Base-by-base conservation (phyloP, 495 filamentous ascomycete genomes). In the Penicillium crystallinum region DNA sequence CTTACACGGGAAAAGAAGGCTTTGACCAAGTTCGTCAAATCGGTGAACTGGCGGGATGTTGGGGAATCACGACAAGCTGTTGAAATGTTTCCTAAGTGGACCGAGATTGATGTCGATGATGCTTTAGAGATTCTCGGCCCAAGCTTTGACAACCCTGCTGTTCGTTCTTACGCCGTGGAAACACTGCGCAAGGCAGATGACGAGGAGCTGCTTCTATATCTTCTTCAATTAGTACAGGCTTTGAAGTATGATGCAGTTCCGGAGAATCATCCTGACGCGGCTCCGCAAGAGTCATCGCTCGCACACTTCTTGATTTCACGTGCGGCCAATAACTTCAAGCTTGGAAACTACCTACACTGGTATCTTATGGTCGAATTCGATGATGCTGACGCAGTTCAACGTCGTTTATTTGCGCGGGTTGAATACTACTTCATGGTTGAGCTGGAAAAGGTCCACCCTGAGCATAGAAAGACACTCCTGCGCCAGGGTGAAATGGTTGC, bases 331-430 rank as follows among this genome's bases (percentile, higher is more conserved):
- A 96, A 92, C 58, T 84, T 95, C 58, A 87, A 87, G 48, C 80
- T 99, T 1, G 93, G 91, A 5, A 99, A 93, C 63, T 96, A 90
- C 64, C 81, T 99, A 40, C 90, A 95, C 67, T 99, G 93, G 93
- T 99, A 97, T 65, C 76, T 99, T 1, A 96, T 96, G 83, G 95
- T 97, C 3, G 95, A 99, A 67, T 89, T 85, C 33, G 92, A 96
- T 61, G 91, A 97, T 59, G 79, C 83, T 46, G 86, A 82, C 46
- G 80, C 81, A 6, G 81, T 83, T 43, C 85, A 90, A 53, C 89
- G 85, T 23, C 85, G 86, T 44, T 81, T 99, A 18, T 97, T 96
- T 65, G 83, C 85, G 9, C 90, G 90, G 45, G 87, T 97, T 22
- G 90, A 92, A 54, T 97, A 87, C 58, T 90, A 97, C 63, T 97